Percentiles rank a stretch among this genome's conserved stretches.
Conservation (phyloP, 176 grass and related monocot species). For the Typha latifolia region DNA sequence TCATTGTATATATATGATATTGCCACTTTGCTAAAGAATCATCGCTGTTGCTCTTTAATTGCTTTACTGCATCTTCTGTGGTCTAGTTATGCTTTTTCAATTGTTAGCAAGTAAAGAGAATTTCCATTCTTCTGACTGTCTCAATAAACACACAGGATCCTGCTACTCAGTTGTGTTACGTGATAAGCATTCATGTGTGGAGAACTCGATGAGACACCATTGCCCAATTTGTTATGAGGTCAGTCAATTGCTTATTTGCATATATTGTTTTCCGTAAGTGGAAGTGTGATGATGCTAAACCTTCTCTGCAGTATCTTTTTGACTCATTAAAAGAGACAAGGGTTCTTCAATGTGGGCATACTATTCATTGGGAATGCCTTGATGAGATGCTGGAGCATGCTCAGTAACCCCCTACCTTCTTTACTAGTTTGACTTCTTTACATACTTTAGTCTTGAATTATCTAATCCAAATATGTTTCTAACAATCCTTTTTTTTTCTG, state of each 20-base stretch:
- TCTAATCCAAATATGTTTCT: slow-evolving; percentile 6
- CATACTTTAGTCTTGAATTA: slow-evolving; percentile 3
- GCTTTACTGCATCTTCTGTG: too few relatives aligned
- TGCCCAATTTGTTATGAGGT: slow-evolving; percentile 99
- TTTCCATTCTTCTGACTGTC: neutral
- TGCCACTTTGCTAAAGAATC: too few relatives aligned
- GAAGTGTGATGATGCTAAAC: slow-evolving; percentile 14
- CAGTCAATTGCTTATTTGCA: slow-evolving; percentile 11
- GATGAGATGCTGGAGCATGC: slow-evolving; percentile 59
- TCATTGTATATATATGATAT: too few relatives aligned
- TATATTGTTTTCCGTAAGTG: slow-evolving; percentile 13
- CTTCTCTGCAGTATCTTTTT: slow-evolving; percentile 80
- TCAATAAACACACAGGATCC: slow-evolving; percentile 47
- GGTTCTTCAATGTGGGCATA: slow-evolving; percentile 86
- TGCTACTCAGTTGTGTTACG: slow-evolving; percentile 58
- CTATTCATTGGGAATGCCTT: slow-evolving; percentile 82
- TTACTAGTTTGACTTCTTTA: slow-evolving; percentile 5
- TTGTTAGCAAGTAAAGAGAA: too few relatives aligned
- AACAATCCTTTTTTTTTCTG: slow-evolving; percentile 20
- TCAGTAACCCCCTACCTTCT: slow-evolving; percentile 39
- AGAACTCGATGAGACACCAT: slow-evolving; percentile 93
- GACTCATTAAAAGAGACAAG: slow-evolving; percentile 83
- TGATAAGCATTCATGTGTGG: slow-evolving; percentile 75
- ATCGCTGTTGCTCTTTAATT: too few relatives aligned
- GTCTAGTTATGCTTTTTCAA: too few relatives aligned